phyloP scores from a whole-genome alignment of 2,329 filamentous ascomycete genomes.

The Periglandula ipomoeae region DNA sequence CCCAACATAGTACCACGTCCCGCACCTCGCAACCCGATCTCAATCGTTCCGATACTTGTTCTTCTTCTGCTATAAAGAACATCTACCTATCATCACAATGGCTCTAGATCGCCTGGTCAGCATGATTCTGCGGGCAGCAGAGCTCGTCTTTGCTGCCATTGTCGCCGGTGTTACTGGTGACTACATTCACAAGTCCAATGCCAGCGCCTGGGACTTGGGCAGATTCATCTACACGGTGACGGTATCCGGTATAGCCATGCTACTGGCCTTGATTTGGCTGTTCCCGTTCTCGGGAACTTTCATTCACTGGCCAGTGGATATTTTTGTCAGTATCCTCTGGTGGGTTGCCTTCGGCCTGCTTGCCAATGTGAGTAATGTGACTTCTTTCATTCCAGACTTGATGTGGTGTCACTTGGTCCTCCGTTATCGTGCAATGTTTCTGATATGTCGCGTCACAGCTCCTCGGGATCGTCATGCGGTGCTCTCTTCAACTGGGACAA shows the following conservation, averaged over 20 bases:
- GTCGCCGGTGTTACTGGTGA: conserved; percentile 61
- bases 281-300: conserved; percentile 61
- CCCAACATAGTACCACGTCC: neutral
- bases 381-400: neutral
- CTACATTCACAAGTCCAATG: conserved; percentile 46
- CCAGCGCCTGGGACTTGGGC: conserved; percentile 43
- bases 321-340: conserved; percentile 61
- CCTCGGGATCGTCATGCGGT: conserved; percentile 41
- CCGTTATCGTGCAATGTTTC: neutral
- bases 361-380: conserved; percentile 41
- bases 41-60: too few relatives aligned
- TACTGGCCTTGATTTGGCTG: conserved; percentile 63
- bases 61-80: neutral
- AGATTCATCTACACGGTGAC: conserved; percentile 70
- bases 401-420: neutral
- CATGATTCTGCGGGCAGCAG: conserved; percentile 27
- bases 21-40: too few relatives aligned
- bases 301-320: conserved; percentile 61
- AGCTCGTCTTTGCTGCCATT: conserved; percentile 64
- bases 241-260: conserved; percentile 57
- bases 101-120: conserved; percentile 31
- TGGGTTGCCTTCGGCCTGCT: conserved; percentile 60
- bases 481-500: conserved; percentile 51
- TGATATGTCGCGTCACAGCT: conserved; percentile 18
- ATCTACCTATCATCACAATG: conserved; percentile 15